Percentiles rank a stretch among this genome's conserved stretches.
Evolutionary conservation across 2,329 filamentous ascomycete species (phyloP).

Genomic region (Botrytis fabae): DNA sequence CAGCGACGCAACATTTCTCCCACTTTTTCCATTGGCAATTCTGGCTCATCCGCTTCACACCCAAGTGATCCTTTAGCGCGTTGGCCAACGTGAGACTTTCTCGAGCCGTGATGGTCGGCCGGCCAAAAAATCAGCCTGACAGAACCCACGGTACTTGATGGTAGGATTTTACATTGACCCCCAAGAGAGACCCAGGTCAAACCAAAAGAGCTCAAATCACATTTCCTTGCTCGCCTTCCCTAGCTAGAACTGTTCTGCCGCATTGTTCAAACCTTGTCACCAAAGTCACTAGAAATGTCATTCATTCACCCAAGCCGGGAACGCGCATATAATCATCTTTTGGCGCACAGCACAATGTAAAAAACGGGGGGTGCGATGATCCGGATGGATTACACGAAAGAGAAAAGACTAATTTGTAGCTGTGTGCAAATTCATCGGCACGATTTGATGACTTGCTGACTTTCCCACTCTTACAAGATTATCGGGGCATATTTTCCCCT

Average conservation of each 20-base stretch:
- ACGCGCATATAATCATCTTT: slow-evolving; percentile 14
- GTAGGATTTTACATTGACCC: slow-evolving; percentile 13
- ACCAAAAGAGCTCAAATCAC: background rate
- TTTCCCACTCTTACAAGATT: slow-evolving; percentile 23
- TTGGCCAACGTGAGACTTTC: slow-evolving; percentile 26
- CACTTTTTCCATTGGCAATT: background rate
- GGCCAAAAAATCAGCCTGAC: slow-evolving; percentile 12
- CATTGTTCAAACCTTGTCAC: background rate
- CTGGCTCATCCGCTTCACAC: slow-evolving; percentile 1
- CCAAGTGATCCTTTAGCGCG: slow-evolving; percentile 28
- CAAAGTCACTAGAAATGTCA: background rate
- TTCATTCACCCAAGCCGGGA: slow-evolving; percentile 5
- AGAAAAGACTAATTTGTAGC: slow-evolving; percentile 14
- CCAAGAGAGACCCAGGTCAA: background rate
- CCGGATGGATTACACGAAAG: slow-evolving; percentile 30
- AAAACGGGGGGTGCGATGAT: slow-evolving; percentile 18
- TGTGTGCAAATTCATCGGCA: slow-evolving; percentile 22
- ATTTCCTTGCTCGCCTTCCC: background rate
- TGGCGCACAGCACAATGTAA: slow-evolving; percentile 3
- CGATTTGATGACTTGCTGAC: slow-evolving; percentile 27
- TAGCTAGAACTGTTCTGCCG: slow-evolving; percentile 12
- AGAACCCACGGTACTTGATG: slow-evolving; percentile 22
- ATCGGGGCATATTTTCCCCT: slow-evolving; percentile 22
- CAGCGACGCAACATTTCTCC: background rate
- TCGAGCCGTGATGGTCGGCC: slow-evolving; percentile 2